Base-by-base conservation (phyloP, 305 asterid species). In the Rubia peregrina region DNA sequence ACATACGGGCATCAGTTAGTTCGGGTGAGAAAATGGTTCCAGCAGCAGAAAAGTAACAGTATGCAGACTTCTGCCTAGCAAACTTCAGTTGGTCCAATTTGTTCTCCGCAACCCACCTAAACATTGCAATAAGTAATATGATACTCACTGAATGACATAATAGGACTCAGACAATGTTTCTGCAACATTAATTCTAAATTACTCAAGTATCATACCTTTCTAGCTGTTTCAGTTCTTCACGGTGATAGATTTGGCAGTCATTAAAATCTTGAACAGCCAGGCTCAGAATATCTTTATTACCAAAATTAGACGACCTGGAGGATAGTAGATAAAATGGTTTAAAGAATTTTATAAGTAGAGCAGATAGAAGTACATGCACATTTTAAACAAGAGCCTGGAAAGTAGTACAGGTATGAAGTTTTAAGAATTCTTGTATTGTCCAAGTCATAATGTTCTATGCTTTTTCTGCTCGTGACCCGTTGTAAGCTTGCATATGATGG, bases 41-140 rank as follows among this genome's bases (percentile, higher is more conserved):
- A 72, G 95, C 96, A 40, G 92, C 95, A 69, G 98, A 88, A 74
- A 93, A 89, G 76, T 89, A 93, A 80, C 97, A 89, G 81, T 88
- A 91, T 62, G 92, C 96, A 79, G 87, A 79, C 73, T 88, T 91
- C 63, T 81, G 79, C 81, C 97, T 85, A 13, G 97, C 98, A 78
- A 93, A 93, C 75, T 86, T 85, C 74, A 93, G 89, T 83, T 85
- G 83, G 67, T 88, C 88, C 82, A 93, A 79, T 80, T 79, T 82
- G 79, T 88, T 89, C 70, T 88, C 90, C 12, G 68, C 13, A n/a
- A 91, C 85, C 97, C 98, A 93, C 80, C 98, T 91, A 68, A 24
- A 76, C 51, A 77, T 48, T 46, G 16, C 42, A 46, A 64, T 19
- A 59, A 41, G 68, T 79, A 26, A 42, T 9, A 30, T 44, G 26